phyloP scores from a whole-genome alignment of 2,329 filamentous ascomycete genomes.

The Xylaria multiplex region DNA sequence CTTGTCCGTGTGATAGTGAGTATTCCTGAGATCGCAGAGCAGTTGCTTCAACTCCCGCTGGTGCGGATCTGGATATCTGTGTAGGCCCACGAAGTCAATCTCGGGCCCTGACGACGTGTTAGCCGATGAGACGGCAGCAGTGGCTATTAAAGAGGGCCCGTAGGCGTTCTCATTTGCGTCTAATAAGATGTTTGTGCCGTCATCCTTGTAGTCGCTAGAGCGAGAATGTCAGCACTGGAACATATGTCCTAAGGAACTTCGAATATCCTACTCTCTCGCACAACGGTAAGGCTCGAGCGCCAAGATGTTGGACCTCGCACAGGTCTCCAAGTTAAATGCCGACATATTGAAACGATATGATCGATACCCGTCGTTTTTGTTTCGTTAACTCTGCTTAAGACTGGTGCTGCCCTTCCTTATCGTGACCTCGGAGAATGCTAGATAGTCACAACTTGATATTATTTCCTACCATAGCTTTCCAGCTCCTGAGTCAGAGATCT shows the following conservation, averaged over 20 bases:
- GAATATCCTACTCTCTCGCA: constrained; percentile 75
- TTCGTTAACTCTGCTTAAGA: not conserved
- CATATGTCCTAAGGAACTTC: constrained; percentile 23
- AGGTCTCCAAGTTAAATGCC: constrained; percentile 77
- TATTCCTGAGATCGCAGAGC: constrained; percentile 88
- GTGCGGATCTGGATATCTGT: constrained; percentile 97
- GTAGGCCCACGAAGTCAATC: constrained; percentile 81
- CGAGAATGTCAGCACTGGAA: constrained; percentile 46
- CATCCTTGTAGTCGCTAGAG: constrained; percentile 94
- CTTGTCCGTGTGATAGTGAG: constrained; percentile 79
- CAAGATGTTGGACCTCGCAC: constrained; percentile 80
- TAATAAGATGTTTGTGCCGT: constrained; percentile 93
- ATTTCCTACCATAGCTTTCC: not conserved
- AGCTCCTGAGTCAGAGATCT: constrained; percentile 29
- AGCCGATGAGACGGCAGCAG: constrained; percentile 57
- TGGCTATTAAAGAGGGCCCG: constrained; percentile 77
- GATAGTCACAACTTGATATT: constrained; percentile 3
- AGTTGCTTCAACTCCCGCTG: constrained; percentile 86
- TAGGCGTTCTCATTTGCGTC: constrained; percentile 99
- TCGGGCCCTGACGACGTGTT: constrained; percentile 55
- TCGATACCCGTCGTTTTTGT: not conserved
- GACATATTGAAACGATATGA: constrained; percentile 56
- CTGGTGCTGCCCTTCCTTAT: not conserved
- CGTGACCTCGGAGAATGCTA: not conserved
- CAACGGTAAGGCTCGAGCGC: constrained; percentile 82